Conservation (phyloP, 2,329 filamentous ascomycete genomes). For the Penicillium griseofulvum region DNA sequence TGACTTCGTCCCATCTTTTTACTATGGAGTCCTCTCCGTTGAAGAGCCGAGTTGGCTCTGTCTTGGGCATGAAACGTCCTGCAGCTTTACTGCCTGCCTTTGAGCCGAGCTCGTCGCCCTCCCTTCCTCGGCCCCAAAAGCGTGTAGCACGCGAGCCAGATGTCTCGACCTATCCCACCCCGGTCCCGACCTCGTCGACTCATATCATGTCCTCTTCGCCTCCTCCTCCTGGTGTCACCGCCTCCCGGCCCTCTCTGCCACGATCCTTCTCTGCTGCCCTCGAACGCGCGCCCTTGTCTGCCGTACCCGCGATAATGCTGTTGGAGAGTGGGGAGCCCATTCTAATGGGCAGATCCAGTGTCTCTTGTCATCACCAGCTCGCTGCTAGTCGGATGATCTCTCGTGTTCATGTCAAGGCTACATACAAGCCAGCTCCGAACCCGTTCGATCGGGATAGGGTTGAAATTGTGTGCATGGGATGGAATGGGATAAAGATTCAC, state of each 20-base stretch:
- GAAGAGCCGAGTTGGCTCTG: conserved; percentile 32
- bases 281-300: conserved; percentile 78
- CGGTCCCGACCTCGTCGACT: conserved; percentile 89
- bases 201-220: conserved; percentile 83
- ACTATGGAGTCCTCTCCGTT: conserved; percentile 44
- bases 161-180: conserved; percentile 76
- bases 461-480: conserved; percentile 87
- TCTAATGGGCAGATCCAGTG: conserved; percentile 88
- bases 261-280: conserved; percentile 61
- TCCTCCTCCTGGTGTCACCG: conserved; percentile 58
- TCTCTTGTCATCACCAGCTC: conserved; percentile 92
- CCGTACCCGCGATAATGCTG: conserved; percentile 78
- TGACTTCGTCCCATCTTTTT: conserved; percentile 4
- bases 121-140: conserved; percentile 48
- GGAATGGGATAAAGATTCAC: conserved; percentile 93
- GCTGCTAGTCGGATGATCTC: conserved; percentile 91
- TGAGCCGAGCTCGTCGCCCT: conserved; percentile 50
- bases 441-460: conserved; percentile 72
- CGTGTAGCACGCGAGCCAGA: conserved; percentile 46
- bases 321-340: conserved; percentile 76
- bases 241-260: conserved; percentile 54
- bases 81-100: conserved; percentile 50
- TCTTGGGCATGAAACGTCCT: conserved; percentile 47
- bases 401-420: conserved; percentile 85
- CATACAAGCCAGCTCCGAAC: conserved; percentile 69